A percentile compares a stretch with the other conserved stretches of the same genome.
Evolutionary conservation across 2,329 filamentous ascomycete species (phyloP).

Genomic region (Colletotrichum sp.): DNA sequence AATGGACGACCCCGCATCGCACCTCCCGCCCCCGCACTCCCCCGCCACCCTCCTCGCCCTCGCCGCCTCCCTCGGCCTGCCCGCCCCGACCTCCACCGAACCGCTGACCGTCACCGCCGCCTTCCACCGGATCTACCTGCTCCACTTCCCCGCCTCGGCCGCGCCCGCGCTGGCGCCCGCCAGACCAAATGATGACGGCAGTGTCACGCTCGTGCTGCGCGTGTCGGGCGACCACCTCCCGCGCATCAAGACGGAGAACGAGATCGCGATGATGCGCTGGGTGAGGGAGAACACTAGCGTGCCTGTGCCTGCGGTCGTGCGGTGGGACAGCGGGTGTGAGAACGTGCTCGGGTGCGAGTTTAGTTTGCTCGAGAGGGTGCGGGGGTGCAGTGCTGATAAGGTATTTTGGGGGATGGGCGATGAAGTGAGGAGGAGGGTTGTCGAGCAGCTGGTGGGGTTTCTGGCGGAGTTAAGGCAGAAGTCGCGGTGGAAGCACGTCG

Average conservation of each 20-base stretch:
- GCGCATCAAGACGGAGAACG: conserved; percentile 37
- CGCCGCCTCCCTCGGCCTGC: conserved; percentile 21
- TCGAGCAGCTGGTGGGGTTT: conserved; percentile 33
- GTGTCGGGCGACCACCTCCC: conserved; percentile 41
- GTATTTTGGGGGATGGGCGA: conserved; percentile 31
- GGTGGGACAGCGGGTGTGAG: conserved; percentile 32
- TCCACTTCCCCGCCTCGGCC: conserved; percentile 18
- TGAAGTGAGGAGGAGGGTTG: conserved; percentile 33
- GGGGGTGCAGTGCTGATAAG: conserved; percentile 26
- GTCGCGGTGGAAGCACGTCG: not conserved
- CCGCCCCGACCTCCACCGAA: conserved; percentile 15
- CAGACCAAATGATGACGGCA: not conserved
- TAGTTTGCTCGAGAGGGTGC: conserved; percentile 40
- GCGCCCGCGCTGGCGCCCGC: not conserved
- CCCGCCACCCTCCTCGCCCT: conserved; percentile 16
- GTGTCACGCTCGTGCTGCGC: conserved; percentile 31
- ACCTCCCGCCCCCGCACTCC: not conserved
- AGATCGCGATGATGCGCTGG: conserved; percentile 41
- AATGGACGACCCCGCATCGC: too few relatives aligned
- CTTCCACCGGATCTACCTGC: conserved; percentile 31
- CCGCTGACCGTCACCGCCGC: conserved; percentile 23
- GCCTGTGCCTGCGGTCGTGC: conserved; percentile 37
- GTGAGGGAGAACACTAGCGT: conserved; percentile 33
- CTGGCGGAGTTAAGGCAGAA: conserved; percentile 22
- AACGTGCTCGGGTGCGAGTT: conserved; percentile 46